These are phyloP conservation scores for Trichoderma koningiopsis DNA, from an alignment of 2,329 filamentous ascomycete genomes.

Conservation along the genomic window DNA sequence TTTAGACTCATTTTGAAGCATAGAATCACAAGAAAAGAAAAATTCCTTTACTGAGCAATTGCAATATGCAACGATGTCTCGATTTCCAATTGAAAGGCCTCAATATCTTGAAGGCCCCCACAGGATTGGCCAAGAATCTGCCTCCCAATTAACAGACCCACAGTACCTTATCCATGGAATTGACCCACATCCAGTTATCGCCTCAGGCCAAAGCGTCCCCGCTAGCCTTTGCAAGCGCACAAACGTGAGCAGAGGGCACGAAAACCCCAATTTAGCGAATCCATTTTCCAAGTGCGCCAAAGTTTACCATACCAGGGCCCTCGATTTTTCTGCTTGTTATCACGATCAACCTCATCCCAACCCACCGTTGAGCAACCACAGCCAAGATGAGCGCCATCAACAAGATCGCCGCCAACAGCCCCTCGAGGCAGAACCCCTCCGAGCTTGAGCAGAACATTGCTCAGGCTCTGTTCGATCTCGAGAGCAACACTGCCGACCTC, in stretches of 20 bases:
- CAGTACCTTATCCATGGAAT: background rate
- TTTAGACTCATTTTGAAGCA: background rate
- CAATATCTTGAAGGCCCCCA: background rate
- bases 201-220: background rate
- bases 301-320: conserved; percentile 2
- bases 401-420: conserved; percentile 98
- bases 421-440: conserved; percentile 91
- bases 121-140: conserved; percentile 7
- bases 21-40: background rate
- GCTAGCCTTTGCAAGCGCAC: conserved; percentile 25
- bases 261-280: conserved; percentile 48
- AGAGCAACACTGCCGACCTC: conserved; percentile 98
- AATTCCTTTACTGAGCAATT: background rate
- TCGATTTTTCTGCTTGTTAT: conserved; percentile 20
- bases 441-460: conserved; percentile 98
- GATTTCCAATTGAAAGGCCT: background rate
- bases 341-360: conserved; percentile 35
- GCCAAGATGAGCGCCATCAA: conserved; percentile 72
- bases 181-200: background rate
- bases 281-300: conserved; percentile 21
- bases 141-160: background rate
- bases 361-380: conserved; percentile 43
- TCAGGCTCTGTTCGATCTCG: conserved; percentile 96
- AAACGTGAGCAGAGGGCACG: conserved; percentile 38
- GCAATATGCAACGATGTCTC: background rate